A percentile compares a stretch with the other conserved stretches of the same genome.
Conservation (phyloP, 768 basidiomycete genomes). For the Kwoniella pini region DNA sequence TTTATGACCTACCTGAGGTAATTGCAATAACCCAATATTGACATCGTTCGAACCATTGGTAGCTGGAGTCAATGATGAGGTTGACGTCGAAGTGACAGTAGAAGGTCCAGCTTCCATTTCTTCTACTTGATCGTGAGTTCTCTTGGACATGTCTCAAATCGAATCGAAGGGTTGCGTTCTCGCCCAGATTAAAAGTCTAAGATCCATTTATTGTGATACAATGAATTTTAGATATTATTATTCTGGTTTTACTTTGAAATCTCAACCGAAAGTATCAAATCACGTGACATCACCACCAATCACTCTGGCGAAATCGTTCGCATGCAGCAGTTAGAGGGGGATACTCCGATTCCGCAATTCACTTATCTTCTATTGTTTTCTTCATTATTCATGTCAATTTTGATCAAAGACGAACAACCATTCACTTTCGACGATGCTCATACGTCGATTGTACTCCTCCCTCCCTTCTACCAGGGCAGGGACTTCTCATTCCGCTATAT, state of each 20-base stretch:
- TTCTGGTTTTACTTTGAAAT: no score
- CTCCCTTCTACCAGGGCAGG: conserved; percentile 17
- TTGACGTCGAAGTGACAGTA: not conserved
- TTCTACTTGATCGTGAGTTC: conserved; percentile 13
- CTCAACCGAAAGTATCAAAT: not conserved
- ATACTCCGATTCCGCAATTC: not conserved
- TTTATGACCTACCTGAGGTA: conserved; percentile 36
- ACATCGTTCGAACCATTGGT: conserved; percentile 3
- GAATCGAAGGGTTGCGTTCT: no score
- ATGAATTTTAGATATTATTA: no score
- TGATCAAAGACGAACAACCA: not conserved
- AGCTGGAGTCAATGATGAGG: not conserved
- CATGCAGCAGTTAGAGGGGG: not conserved
- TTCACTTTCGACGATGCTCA: conserved; percentile 11
- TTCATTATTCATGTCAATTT: not conserved
- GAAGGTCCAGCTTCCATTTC: conserved; percentile 17
- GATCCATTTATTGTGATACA: no score
- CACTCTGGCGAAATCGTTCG: conserved; percentile 6
- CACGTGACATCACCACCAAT: not conserved
- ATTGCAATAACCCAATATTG: conserved; percentile 20
- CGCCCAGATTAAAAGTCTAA: no score
- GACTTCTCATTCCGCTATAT: not conserved
- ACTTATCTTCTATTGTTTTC: not conserved
- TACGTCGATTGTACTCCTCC: conserved; percentile 38
- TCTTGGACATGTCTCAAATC: conserved; percentile 11